Evolutionary conservation across 2,329 filamentous ascomycete species (phyloP), one percentile per base, ranked within the genome.

Genomic region (Phialemonium atrogriseum): DNA sequence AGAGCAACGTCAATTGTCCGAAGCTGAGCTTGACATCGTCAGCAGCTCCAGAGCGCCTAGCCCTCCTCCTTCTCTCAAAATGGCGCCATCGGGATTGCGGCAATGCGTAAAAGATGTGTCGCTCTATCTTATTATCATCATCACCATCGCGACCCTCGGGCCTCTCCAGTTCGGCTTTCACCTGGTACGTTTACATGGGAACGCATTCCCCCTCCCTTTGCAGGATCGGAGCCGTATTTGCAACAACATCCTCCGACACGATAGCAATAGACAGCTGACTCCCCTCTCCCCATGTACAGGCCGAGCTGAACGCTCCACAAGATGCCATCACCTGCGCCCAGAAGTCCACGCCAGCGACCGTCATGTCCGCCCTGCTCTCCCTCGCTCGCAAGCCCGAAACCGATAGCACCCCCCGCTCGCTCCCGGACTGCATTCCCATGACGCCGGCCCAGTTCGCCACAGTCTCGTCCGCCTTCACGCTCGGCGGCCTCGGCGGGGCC

Each of bases 141-240:
- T 96, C 34, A 60, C 77, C 38, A 68, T 88, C 37, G 76, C 84
- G 25, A 93, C 87, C 0, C 61, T 95, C 12, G 91, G 89, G 1
- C 86, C 91, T 2, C 71, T 96, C 26, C 86, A 95, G 49, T 98
- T 95, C 53, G 91, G 91, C 40, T 95, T 85, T 59, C 89, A 96
- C 58, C 60, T 96, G 54, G 87, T 91, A 70, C 50, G 62, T 49
- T 16, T 10, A 17, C 8, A 0, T 11, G 4, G 11, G 18, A 8
- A n/a, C 36, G 18, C 13, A 28, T 17, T 7, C 5, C 18, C 21
- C 9, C n/a, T n/a, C 21, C 24, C 32, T 37, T 32, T 33, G 13
- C 45, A 37, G 38, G 18, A 5, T 32, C 38, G 37, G 14, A 21
- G 10, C 40, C 28, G 19, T 30, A 26, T 24, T 19, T 4, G 4